Percentiles rank a stretch among this genome's conserved stretches.
phyloP scores from a whole-genome alignment of 805 yeast species.

The Zygotorulaspora sp. region DNA sequence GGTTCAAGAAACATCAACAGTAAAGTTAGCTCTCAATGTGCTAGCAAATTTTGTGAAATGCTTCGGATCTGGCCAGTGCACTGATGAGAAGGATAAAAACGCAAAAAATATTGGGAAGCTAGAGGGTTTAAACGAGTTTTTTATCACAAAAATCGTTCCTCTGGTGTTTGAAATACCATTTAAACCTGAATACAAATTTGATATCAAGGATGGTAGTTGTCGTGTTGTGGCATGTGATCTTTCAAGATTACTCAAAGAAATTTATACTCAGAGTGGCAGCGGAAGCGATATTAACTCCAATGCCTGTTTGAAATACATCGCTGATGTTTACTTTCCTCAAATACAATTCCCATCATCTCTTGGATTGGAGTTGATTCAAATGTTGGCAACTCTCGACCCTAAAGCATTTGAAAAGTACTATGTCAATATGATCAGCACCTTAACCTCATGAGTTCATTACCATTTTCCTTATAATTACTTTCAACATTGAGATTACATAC shows the following conservation, averaged over 20 bases:
- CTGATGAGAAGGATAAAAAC: conserved; percentile 53
- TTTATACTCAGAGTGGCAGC: conserved; percentile 40
- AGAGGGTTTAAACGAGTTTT: conserved; percentile 66
- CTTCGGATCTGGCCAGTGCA: conserved; percentile 66
- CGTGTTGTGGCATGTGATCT: conserved; percentile 72
- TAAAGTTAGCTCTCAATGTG: conserved; percentile 66
- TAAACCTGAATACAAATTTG: conserved; percentile 53
- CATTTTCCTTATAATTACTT: no score
- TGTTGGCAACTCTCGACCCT: conserved; percentile 50
- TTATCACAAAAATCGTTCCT: conserved; percentile 63
- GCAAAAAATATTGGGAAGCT: conserved; percentile 44
- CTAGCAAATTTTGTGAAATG: conserved; percentile 57
- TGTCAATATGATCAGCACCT: conserved; percentile 39
- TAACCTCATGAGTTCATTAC: no score
- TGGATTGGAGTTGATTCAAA: conserved; percentile 56
- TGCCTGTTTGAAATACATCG: conserved; percentile 46
- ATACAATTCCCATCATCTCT: conserved; percentile 57
- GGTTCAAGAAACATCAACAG: conserved; percentile 55
- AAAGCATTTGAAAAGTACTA: conserved; percentile 71
- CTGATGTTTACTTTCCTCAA: conserved; percentile 44
- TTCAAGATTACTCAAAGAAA: conserved; percentile 60
- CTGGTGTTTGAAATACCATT: conserved; percentile 78
- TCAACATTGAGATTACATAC: no score
- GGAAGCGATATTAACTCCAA: conserved; percentile 22
- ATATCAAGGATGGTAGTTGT: conserved; percentile 73